Evolutionary conservation across 192 early-diverging fungal genomes (phyloP).

Genomic region (Backusella luteola): DNA sequence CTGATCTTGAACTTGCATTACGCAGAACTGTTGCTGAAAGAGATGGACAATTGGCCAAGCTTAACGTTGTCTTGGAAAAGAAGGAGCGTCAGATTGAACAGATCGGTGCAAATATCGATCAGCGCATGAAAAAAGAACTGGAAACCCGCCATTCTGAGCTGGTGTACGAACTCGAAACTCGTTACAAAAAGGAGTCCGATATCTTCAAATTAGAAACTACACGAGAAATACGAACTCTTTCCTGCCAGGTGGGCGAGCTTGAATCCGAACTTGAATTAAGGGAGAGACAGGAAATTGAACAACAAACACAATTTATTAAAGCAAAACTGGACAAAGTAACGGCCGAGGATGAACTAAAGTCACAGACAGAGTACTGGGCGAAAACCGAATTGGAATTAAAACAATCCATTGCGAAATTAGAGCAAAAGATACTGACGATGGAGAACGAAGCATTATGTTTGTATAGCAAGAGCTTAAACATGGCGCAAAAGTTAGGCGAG

Average conservation of each 20-base stretch:
- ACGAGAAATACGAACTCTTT: slow-evolving; percentile 1
- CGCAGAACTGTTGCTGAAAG: slow-evolving; percentile 8
- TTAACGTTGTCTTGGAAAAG: not conserved
- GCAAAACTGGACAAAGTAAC: not conserved
- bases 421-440: not conserved
- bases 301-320: not conserved
- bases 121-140: not conserved
- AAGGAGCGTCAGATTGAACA: not conserved
- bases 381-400: not conserved
- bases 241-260: slow-evolving; percentile 4
- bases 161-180: not conserved
- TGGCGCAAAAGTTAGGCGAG: slow-evolving; percentile 15
- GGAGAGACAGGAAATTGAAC: not conserved
- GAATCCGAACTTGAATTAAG: slow-evolving; percentile 10
- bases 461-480: slow-evolving; percentile 17
- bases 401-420: not conserved
- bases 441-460: slow-evolving; percentile 13
- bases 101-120: not conserved
- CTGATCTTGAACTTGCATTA: not conserved
- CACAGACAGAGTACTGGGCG: not conserved
- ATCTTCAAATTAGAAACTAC: slow-evolving; percentile 2
- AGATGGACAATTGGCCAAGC: slow-evolving; percentile 11
- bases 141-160: not conserved
- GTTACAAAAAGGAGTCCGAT: not conserved
- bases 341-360: not conserved